These are phyloP conservation scores for Paramyrothecium sp. DNA, from an alignment of 2,329 filamentous ascomycete genomes.

Conservation along the genomic window DNA sequence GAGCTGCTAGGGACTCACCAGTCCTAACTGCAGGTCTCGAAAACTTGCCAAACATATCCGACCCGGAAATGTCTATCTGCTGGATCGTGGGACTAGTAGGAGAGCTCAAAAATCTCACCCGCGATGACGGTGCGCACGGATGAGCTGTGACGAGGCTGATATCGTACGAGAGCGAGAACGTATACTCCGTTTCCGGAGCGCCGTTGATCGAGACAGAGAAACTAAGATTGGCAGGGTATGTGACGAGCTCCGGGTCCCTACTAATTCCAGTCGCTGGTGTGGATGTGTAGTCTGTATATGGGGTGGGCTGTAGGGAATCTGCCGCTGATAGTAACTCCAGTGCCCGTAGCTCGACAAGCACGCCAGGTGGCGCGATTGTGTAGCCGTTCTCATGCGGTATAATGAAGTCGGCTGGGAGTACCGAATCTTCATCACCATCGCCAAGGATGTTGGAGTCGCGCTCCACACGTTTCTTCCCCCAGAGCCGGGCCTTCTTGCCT, in stretches of 20 bases:
- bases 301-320: conserved; percentile 44
- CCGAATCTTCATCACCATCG: conserved; percentile 50
- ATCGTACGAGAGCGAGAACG: conserved; percentile 52
- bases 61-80: conserved; percentile 52
- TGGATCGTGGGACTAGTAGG: conserved; percentile 59
- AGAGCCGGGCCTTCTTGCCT: conserved; percentile 57
- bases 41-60: conserved; percentile 39
- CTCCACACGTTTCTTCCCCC: conserved; percentile 59
- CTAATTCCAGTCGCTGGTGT: conserved; percentile 35
- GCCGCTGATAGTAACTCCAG: conserved; percentile 46
- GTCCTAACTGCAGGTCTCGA: conserved; percentile 47
- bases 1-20: conserved; percentile 30
- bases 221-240: conserved; percentile 31
- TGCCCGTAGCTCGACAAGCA: conserved; percentile 47
- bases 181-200: conserved; percentile 37
- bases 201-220: conserved; percentile 37
- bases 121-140: conserved; percentile 58
- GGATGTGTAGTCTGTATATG: conserved; percentile 37
- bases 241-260: conserved; percentile 29
- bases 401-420: conserved; percentile 61
- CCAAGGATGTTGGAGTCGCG: conserved; percentile 60
- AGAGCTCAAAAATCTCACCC: conserved; percentile 57
- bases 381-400: conserved; percentile 58
- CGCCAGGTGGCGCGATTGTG: conserved; percentile 42
- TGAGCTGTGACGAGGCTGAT: conserved; percentile 66